These are phyloP conservation scores for Mucor irregularis DNA, from an alignment of 371 early-diverging fungal species.

Conservation along the genomic window DNA sequence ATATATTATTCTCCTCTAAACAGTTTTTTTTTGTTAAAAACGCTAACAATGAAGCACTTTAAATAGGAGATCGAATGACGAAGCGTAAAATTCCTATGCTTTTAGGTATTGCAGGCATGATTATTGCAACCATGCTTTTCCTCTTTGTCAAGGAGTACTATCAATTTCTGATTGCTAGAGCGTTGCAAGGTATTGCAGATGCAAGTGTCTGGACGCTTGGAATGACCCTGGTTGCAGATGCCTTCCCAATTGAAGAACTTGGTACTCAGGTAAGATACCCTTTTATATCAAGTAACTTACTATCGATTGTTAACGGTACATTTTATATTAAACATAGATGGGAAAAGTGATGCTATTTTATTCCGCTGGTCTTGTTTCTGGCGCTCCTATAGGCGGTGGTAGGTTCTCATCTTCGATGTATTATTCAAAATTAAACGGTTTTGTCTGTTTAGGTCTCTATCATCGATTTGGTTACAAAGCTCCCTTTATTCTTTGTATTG, in stretches of 20 bases:
- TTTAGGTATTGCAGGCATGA: conserved; percentile 44
- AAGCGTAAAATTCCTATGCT: conserved; percentile 55
- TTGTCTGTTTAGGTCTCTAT: conserved; percentile 31
- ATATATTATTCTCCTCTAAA: too few relatives aligned
- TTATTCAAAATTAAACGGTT: background rate
- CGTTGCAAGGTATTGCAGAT: conserved; percentile 55
- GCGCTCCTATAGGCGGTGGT: conserved; percentile 57
- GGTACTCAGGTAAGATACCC: conserved; percentile 32
- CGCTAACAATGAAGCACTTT: too few relatives aligned
- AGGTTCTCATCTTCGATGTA: too few relatives aligned
- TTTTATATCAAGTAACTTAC: background rate
- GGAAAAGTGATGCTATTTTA: conserved; percentile 50
- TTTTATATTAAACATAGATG: too few relatives aligned
- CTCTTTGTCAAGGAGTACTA: conserved; percentile 43
- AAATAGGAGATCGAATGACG: conserved; percentile 16
- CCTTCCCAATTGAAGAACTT: conserved; percentile 41
- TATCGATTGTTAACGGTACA: too few relatives aligned
- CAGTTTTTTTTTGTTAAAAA: too few relatives aligned
- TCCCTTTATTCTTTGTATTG: conserved; percentile 66
- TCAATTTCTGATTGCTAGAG: conserved; percentile 51
- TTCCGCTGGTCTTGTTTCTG: conserved; percentile 51
- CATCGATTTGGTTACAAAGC: conserved; percentile 57
- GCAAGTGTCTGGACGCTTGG: conserved; percentile 56
- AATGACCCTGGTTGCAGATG: conserved; percentile 50
- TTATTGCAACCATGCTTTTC: conserved; percentile 50